A percentile compares a stretch with the other conserved stretches of the same genome.
phyloP scores from a whole-genome alignment of 2,329 filamentous ascomycete species.

The Microsporum canis region DNA sequence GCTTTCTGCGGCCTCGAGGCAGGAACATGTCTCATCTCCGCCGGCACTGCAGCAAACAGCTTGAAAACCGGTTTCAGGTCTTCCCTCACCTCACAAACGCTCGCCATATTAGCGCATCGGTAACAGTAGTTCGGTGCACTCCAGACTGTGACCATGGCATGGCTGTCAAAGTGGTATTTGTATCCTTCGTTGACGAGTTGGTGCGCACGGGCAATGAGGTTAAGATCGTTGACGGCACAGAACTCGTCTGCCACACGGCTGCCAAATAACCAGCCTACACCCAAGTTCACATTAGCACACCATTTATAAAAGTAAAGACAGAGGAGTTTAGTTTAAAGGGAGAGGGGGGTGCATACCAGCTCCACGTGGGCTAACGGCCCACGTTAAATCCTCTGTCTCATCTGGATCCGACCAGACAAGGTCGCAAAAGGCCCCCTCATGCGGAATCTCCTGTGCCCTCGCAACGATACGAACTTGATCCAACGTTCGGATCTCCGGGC shows the following conservation, averaged over 20 bases:
- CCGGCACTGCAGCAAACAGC: conserved; percentile 37
- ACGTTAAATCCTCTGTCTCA: conserved; percentile 66
- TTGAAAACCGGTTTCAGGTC: conserved; percentile 81
- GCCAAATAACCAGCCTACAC: conserved; percentile 15
- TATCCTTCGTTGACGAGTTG: conserved; percentile 99
- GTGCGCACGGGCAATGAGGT: conserved; percentile 88
- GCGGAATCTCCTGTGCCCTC: conserved; percentile 94
- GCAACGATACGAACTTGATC: conserved; percentile 93
- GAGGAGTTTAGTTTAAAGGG: neutral
- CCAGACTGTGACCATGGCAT: conserved; percentile 94
- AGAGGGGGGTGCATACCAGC: conserved; percentile 55
- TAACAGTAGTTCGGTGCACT: conserved; percentile 92
- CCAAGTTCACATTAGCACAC: neutral
- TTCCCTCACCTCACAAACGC: conserved; percentile 79
- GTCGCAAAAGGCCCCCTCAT: conserved; percentile 97
- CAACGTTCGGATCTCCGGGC: conserved; percentile 88
- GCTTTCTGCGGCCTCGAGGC: conserved; percentile 35
- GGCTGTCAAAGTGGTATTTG: conserved; percentile 89
- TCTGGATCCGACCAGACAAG: conserved; percentile 96
- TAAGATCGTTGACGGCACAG: conserved; percentile 97
- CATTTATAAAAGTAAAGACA: neutral
- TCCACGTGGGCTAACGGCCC: conserved; percentile 90
- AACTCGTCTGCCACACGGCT: conserved; percentile 57
- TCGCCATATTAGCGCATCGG: conserved; percentile 80
- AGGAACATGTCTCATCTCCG: conserved; percentile 38